Conservation (phyloP, 2,329 filamentous ascomycete genomes). For the Beauveria asiatica region DNA sequence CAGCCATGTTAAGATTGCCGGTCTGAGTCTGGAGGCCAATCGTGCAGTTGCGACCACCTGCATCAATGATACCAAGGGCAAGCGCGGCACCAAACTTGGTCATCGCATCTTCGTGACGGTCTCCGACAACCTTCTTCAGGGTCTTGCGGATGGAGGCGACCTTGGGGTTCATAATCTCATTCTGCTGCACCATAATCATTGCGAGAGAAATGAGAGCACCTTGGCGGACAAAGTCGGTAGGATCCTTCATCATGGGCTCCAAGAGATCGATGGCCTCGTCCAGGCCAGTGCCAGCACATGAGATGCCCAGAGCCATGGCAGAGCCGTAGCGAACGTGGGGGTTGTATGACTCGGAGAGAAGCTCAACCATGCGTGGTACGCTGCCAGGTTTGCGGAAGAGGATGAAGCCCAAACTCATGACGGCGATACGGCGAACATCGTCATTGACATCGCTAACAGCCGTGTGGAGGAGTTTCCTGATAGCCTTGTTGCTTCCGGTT, state of each 20-base stretch:
- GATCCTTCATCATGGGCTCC: slow-evolving; percentile 99
- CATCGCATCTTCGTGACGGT: slow-evolving; percentile 98
- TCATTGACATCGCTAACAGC: slow-evolving; percentile 98
- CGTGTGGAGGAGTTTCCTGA: slow-evolving; percentile 88
- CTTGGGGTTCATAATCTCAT: slow-evolving; percentile 97
- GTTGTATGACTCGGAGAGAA: slow-evolving; percentile 97
- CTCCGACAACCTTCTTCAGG: slow-evolving; percentile 84
- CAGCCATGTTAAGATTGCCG: slow-evolving; percentile 96
- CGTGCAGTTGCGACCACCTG: slow-evolving; percentile 94
- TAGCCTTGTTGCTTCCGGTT: slow-evolving; percentile 96
- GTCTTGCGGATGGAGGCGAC: slow-evolving; percentile 85
- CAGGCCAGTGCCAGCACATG: slow-evolving; percentile 89
- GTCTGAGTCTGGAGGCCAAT: slow-evolving; percentile 97
- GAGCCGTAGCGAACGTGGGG: slow-evolving; percentile 96
- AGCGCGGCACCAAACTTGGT: slow-evolving; percentile 95
- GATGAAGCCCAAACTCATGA: slow-evolving; percentile 97
- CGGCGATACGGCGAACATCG: slow-evolving; percentile 88
- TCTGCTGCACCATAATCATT: slow-evolving; percentile 99
- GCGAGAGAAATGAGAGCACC: slow-evolving; percentile 87
- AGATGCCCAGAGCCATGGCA: slow-evolving; percentile 96
- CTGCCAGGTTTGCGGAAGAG: slow-evolving; percentile 96
- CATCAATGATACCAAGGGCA: slow-evolving; percentile 93
- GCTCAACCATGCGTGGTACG: slow-evolving; percentile 96
- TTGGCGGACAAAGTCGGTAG: slow-evolving; percentile 95
- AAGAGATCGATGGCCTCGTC: slow-evolving; percentile 94